Evolutionary conservation across 768 basidiomycete species (phyloP).

Genomic region (Goffeauzyma gilvescens): DNA sequence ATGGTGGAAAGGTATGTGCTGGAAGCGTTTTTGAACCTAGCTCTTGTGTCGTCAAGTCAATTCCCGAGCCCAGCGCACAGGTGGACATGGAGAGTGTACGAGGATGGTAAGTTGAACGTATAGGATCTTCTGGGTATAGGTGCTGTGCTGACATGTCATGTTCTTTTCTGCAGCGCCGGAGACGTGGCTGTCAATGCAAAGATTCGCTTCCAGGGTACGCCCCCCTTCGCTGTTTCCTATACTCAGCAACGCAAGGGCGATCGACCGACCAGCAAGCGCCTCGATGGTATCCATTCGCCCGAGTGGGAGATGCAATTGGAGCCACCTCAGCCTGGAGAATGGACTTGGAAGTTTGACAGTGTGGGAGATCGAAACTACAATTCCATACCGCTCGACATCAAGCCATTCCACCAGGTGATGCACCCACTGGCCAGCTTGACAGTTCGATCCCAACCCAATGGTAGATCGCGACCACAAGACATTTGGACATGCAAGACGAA

Average conservation of each 20-base stretch:
- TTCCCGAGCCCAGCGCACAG: constrained; percentile 57
- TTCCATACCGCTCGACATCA: constrained; percentile 49
- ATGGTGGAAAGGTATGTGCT: constrained; percentile 49
- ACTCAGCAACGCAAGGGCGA: constrained; percentile 51
- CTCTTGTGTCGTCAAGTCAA: constrained; percentile 43
- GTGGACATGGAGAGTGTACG: constrained; percentile 77
- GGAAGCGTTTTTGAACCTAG: constrained; percentile 74
- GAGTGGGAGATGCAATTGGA: no score
- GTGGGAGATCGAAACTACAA: no score
- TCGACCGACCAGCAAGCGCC: no score
- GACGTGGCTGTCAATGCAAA: constrained; percentile 81
- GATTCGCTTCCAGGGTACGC: constrained; percentile 65
- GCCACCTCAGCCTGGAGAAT: no score
- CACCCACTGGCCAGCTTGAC: constrained; percentile 51
- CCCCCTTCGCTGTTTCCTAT: constrained; percentile 74
- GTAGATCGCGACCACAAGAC: neutral
- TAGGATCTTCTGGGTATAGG: neutral
- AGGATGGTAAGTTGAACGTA: constrained; percentile 70
- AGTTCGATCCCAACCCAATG: neutral
- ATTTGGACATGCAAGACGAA: constrained; percentile 8
- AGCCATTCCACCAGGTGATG: constrained; percentile 67
- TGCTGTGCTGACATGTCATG: neutral
- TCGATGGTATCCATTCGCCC: no score
- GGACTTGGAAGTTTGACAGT: no score
- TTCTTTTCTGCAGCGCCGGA: constrained; percentile 25